These are phyloP conservation scores for Fusarium tanahbumbuense DNA, from an alignment of 2,329 filamentous ascomycete species.

Conservation along the genomic window DNA sequence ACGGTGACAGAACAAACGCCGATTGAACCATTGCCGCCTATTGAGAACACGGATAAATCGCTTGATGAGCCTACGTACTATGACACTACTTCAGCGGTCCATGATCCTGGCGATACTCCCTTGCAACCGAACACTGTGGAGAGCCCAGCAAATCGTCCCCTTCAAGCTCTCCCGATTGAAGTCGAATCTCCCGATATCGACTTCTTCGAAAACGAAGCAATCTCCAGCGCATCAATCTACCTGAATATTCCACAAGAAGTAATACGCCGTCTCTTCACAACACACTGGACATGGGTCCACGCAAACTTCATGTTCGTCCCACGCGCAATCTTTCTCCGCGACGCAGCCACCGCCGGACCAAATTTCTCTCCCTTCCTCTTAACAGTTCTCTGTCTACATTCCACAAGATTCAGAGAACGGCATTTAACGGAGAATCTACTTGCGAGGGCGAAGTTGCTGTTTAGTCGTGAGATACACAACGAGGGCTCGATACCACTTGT, in stretches of 20 bases:
- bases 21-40: neutral
- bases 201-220: neutral
- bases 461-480: neutral
- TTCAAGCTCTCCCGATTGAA: neutral
- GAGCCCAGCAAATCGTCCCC: neutral
- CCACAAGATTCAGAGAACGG: neutral
- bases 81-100: neutral
- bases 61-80: neutral
- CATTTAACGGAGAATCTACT: neutral
- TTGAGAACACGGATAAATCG: neutral
- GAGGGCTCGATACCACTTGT: neutral
- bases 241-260: neutral
- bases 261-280: neutral
- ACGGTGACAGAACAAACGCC: neutral
- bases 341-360: neutral
- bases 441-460: neutral
- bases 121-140: neutral
- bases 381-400: neutral
- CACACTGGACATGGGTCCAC: slow-evolving; percentile 8
- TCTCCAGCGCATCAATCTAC: neutral
- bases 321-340: neutral
- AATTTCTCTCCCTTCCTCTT: neutral
- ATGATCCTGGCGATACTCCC: neutral
- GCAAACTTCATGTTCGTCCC: slow-evolving; percentile 7
- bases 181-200: neutral